phyloP scores from a whole-genome alignment of 1,284 basidiomycete species.

The Trichosporon sp. region DNA sequence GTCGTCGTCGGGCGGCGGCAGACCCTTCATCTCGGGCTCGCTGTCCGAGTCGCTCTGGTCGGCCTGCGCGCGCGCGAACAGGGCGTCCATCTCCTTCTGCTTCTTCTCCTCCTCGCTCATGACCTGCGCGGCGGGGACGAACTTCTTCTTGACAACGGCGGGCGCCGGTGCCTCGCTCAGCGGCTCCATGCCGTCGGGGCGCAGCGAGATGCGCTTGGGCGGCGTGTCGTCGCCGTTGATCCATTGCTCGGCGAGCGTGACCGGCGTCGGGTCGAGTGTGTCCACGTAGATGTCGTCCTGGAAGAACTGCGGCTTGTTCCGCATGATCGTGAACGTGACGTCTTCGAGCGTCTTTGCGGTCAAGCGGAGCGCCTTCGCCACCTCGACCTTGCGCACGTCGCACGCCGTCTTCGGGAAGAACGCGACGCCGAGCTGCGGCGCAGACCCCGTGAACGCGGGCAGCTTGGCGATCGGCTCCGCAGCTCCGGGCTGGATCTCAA shows the following conservation, averaged over 20 bases:
- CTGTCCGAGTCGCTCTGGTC: slow-evolving; percentile 38
- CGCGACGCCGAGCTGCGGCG: slow-evolving; percentile 47
- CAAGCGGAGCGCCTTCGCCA: slow-evolving; percentile 46
- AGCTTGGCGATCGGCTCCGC: slow-evolving; percentile 42
- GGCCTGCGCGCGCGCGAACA: slow-evolving; percentile 43
- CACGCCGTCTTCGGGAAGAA: slow-evolving; percentile 49
- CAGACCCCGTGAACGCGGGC: slow-evolving; percentile 40
- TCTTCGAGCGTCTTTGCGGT: slow-evolving; percentile 48
- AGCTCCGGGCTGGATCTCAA: slow-evolving; percentile 41
- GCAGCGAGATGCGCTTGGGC: slow-evolving; percentile 28
- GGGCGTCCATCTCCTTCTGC: slow-evolving; percentile 42
- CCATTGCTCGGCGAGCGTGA: slow-evolving; percentile 37
- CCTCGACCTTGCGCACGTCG: slow-evolving; percentile 51
- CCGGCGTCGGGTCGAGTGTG: slow-evolving; percentile 40
- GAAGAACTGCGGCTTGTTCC: slow-evolving; percentile 52
- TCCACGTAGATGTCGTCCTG: slow-evolving; percentile 54
- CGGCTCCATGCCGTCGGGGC: slow-evolving; percentile 47
- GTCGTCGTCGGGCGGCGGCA: slow-evolving; percentile 44
- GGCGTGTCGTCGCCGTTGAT: slow-evolving; percentile 31
- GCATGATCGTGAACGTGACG: slow-evolving; percentile 51
- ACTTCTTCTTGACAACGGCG: slow-evolving; percentile 31
- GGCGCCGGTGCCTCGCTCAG: slow-evolving; percentile 41
- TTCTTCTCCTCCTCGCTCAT: slow-evolving; percentile 45
- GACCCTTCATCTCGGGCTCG: slow-evolving; percentile 26
- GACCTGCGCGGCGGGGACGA: slow-evolving; percentile 40